These are phyloP conservation scores for Erodium trifolium DNA, from an alignment of 441 rosid genomes.

Conservation along the genomic window DNA sequence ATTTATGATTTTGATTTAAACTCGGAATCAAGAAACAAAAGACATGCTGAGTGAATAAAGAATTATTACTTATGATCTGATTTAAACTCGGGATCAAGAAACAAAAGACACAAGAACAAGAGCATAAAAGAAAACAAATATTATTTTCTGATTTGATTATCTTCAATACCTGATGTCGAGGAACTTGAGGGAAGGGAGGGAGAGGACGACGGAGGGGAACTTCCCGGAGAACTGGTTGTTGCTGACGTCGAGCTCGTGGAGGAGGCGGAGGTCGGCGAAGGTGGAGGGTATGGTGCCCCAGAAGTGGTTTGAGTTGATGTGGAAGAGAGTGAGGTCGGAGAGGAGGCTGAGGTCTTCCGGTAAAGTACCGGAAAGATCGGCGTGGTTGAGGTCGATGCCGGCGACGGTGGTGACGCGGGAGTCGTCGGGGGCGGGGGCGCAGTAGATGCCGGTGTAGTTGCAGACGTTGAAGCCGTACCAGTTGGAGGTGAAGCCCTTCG, in stretches of 20 bases:
- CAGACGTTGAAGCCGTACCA: constrained; percentile 79
- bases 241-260: constrained; percentile 66
- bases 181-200: constrained; percentile 55
- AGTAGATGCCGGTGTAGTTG: constrained; percentile 69
- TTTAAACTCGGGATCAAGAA: no score
- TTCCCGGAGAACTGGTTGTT: constrained; percentile 55
- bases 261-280: constrained; percentile 31
- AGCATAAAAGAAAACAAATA: no score
- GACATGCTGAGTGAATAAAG: no score
- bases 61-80: no score
- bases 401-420: constrained; percentile 49
- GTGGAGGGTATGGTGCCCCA: constrained; percentile 44
- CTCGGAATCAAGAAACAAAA: no score
- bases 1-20: no score
- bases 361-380: constrained; percentile 51
- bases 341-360: constrained; percentile 67
- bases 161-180: constrained; percentile 66
- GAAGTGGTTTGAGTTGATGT: constrained; percentile 62
- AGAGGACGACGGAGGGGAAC: constrained; percentile 55
- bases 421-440: constrained; percentile 57
- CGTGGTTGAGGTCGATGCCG: constrained; percentile 72
- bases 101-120: no score
- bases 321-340: constrained; percentile 68
- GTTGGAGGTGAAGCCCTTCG: constrained; percentile 45
- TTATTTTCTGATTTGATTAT: constrained; percentile 12